Evolutionary conservation across 495 filamentous ascomycete species (phyloP), one percentile per base, ranked within the genome.

Genomic region (Xylaria curta): DNA sequence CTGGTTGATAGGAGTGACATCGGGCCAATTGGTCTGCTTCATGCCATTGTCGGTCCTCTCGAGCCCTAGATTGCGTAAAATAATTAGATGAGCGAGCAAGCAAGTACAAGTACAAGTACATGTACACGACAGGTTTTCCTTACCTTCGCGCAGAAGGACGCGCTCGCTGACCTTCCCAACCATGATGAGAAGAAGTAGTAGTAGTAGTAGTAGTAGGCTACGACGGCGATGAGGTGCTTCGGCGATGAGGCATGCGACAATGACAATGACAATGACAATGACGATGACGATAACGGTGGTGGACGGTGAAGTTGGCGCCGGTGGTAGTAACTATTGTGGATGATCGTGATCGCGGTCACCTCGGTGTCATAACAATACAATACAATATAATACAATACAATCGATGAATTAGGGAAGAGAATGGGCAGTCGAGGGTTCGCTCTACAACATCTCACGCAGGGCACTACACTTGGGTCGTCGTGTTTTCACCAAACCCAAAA

Each of bases 21-120:
- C 91, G 24, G 96, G 97, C 96, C 96, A 99, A 81, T 87, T 95
- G 31, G 94, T 94, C 64, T 93, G 88, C 77, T 94, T 94, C 88
- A 99, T 94, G 78, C 95, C 94, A 86, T 99, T 99, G 84, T 99
- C 96, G 47, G 97, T 98, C 74, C 95, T 86, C 81, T 96, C 93
- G 56, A 99, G 90, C 71, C 96, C 96, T 97, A 5, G 38, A 44
- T 17, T 21, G n/a, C 8, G 38, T 6, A 21, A 5, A 36, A 7
- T 38, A 13, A 26, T 44, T 12, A 54, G 33, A 58, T 8, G 31
- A 24, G 26, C 12, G 31, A 17, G 28, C 28, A 3, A 31, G 40
- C 8, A 44, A 58, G 31, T n/a, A n/a, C n/a, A n/a, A n/a, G n/a
- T n/a, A n/a, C 26, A 60, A 31, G 24, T 19, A 38, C n/a, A 33